Evolutionary conservation across 139 green algal species (phyloP).

Genomic region (Chlorella vulgaris): DNA sequence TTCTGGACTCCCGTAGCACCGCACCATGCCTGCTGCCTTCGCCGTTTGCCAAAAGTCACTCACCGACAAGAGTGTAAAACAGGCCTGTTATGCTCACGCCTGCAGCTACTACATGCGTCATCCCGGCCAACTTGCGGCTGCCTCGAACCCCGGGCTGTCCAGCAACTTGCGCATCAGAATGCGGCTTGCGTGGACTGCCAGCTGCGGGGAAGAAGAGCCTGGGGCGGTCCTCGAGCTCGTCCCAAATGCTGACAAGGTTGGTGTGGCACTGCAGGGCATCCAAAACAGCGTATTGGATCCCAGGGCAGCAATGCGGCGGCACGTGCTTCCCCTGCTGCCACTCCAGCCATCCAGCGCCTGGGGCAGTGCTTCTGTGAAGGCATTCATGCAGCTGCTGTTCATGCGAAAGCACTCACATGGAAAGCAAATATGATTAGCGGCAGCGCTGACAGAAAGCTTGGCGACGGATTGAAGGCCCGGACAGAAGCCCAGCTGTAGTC

Average conservation of each 20-base stretch:
- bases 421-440: slow-evolving; percentile 81
- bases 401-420: background rate
- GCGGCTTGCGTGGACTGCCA: too few species aligned
- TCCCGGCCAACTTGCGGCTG: slow-evolving; percentile 59
- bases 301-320: background rate
- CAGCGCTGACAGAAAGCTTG: slow-evolving; percentile 38
- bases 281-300: background rate
- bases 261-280: slow-evolving; percentile 22
- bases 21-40: background rate
- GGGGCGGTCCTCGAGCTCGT: slow-evolving; percentile 3
- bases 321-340: too few species aligned
- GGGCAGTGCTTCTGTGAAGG: too few species aligned
- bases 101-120: slow-evolving; percentile 42
- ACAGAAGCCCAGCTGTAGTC: slow-evolving; percentile 25
- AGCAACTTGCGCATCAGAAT: too few species aligned
- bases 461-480: slow-evolving; percentile 41
- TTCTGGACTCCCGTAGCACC: too few species aligned
- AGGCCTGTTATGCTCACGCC: slow-evolving; percentile 35
- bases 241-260: slow-evolving; percentile 11
- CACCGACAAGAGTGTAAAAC: slow-evolving; percentile 63
- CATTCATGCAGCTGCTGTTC: too few species aligned
- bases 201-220: too few species aligned
- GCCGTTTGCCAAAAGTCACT: background rate
- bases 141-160: too few species aligned
- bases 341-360: too few species aligned